These are phyloP conservation scores for Ramichloridium luteum DNA, from an alignment of 2,329 filamentous ascomycete species.

Conservation along the genomic window DNA sequence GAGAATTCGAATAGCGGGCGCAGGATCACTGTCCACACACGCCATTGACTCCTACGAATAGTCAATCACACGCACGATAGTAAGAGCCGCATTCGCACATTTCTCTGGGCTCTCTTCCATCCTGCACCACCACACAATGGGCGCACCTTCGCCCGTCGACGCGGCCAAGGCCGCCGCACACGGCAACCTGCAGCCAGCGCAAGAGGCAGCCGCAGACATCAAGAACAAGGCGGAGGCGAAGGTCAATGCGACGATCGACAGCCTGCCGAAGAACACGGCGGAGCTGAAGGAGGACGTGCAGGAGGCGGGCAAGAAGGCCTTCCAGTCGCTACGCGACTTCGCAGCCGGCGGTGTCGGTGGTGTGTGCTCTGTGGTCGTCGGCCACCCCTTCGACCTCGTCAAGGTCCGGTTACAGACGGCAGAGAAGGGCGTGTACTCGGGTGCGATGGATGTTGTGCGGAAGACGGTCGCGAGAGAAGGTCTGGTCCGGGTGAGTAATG, in stretches of 20 bases:
- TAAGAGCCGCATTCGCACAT: too few relatives aligned
- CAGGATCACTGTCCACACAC: too few relatives aligned
- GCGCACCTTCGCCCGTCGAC: constrained; percentile 9
- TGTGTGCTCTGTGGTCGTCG: constrained; percentile 80
- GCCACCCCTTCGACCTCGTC: constrained; percentile 94
- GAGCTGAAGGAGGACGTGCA: constrained; percentile 43
- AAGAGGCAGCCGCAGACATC: constrained; percentile 9
- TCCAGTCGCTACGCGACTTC: constrained; percentile 65
- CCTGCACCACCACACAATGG: not conserved
- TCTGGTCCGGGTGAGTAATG: constrained; percentile 40
- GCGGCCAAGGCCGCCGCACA: constrained; percentile 12
- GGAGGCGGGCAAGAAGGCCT: constrained; percentile 39
- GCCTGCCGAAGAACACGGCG: constrained; percentile 22
- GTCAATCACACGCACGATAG: too few relatives aligned
- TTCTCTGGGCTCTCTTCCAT: too few relatives aligned
- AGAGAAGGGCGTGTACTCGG: constrained; percentile 80
- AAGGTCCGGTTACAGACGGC: constrained; percentile 96
- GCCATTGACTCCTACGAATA: too few relatives aligned
- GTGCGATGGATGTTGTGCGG: constrained; percentile 80
- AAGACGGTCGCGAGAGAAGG: constrained; percentile 84
- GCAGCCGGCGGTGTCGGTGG: constrained; percentile 86
- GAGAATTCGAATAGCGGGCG: too few relatives aligned
- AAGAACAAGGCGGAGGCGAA: constrained; percentile 10
- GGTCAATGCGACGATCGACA: constrained; percentile 12
- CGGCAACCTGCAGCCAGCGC: constrained; percentile 11